phyloP scores from a whole-genome alignment of 192 early-diverging fungal genomes.

The Mortierella antarctica region DNA sequence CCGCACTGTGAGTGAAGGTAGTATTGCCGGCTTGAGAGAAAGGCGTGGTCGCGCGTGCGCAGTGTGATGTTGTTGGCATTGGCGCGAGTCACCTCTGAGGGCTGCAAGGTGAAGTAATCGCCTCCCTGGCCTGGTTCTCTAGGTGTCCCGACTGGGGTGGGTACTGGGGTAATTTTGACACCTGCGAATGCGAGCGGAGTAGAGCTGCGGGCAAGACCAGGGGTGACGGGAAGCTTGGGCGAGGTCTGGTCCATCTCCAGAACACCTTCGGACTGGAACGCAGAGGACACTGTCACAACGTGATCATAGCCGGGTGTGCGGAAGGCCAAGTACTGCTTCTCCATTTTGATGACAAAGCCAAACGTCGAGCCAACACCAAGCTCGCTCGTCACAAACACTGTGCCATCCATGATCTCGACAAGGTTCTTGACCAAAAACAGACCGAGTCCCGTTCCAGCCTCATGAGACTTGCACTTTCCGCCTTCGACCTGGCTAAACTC shows the following conservation, averaged over 20 bases:
- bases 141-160: constrained; percentile 9
- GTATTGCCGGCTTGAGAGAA: constrained; percentile 48
- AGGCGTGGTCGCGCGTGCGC: constrained; percentile 45
- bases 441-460: constrained; percentile 47
- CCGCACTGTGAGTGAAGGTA: constrained; percentile 47
- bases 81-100: constrained; percentile 42
- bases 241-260: constrained; percentile 19
- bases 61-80: constrained; percentile 54
- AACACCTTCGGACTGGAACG: constrained; percentile 14
- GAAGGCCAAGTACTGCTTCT: constrained; percentile 53
- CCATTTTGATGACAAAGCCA: constrained; percentile 51
- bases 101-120: constrained; percentile 39
- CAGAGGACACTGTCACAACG: constrained; percentile 49
- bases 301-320: constrained; percentile 49
- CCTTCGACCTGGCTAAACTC: constrained; percentile 53
- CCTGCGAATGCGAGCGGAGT: constrained; percentile 8
- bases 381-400: constrained; percentile 42
- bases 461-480: constrained; percentile 45
- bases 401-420: constrained; percentile 48
- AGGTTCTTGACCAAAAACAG: constrained; percentile 49
- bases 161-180: constrained; percentile 5
- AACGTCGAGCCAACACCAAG: constrained; percentile 50
- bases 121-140: constrained; percentile 21
- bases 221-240: constrained; percentile 41
- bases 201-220: constrained; percentile 45